Evolutionary conservation across 2,329 filamentous ascomycete genomes (phyloP).

Genomic region (Scleromitrula shiraiana): DNA sequence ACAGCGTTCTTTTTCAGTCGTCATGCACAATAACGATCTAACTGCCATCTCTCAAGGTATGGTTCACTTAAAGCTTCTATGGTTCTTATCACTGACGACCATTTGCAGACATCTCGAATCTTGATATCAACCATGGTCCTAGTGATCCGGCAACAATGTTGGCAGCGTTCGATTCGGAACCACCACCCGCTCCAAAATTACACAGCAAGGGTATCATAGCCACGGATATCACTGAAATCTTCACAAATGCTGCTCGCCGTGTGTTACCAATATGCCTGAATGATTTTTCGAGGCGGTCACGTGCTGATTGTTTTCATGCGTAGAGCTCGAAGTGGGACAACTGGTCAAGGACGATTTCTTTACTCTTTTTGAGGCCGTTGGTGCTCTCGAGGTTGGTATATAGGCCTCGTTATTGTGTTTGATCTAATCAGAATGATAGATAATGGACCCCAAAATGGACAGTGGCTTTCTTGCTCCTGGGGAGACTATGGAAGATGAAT

Average conservation of each 20-base stretch:
- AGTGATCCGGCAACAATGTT: slow-evolving; percentile 17
- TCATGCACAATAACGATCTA: slow-evolving; percentile 23
- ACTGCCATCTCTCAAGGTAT: slow-evolving; percentile 22
- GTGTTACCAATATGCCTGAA: slow-evolving; percentile 20
- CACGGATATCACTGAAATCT: slow-evolving; percentile 50
- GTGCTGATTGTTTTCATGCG: slow-evolving; percentile 18
- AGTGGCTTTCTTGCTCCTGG: slow-evolving; percentile 74
- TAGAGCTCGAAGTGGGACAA: slow-evolving; percentile 70
- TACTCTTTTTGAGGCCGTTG: slow-evolving; percentile 89
- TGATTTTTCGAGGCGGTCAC: slow-evolving; percentile 13
- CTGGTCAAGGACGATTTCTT: slow-evolving; percentile 92
- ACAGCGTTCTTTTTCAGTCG: not conserved
- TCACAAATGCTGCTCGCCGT: slow-evolving; percentile 47
- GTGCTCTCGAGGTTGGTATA: slow-evolving; percentile 60
- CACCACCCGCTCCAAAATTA: slow-evolving; percentile 27
- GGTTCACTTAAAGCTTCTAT: not conserved
- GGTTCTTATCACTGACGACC: slow-evolving; percentile 12
- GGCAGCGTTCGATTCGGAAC: slow-evolving; percentile 20
- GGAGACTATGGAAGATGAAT: slow-evolving; percentile 76
- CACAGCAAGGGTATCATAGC: slow-evolving; percentile 42
- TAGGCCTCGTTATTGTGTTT: not conserved
- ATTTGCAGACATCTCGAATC: slow-evolving; percentile 21
- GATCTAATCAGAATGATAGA: slow-evolving; percentile 45
- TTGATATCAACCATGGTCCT: slow-evolving; percentile 24
- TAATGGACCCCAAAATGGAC: slow-evolving; percentile 99